A percentile compares a stretch with the other conserved stretches of the same genome.
Evolutionary conservation across 192 early-diverging fungal species (phyloP).

Genomic region (Backusella liffmaniae): DNA sequence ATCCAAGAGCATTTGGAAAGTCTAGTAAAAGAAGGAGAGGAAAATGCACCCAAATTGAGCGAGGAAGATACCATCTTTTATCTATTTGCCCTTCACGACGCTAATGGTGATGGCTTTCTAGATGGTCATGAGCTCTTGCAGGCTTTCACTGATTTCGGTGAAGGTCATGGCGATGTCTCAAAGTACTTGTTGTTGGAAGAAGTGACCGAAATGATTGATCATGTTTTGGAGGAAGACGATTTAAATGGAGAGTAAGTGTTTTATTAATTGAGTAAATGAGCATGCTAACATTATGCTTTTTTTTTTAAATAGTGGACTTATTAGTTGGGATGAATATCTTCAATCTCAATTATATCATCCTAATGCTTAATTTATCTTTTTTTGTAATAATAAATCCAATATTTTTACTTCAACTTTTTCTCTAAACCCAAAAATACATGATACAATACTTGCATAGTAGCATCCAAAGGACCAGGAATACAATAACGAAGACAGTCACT

Average conservation of each 20-base stretch:
- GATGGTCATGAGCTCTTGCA: slow-evolving; percentile 77
- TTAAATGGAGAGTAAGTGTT: slow-evolving; percentile 65
- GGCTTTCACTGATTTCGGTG: slow-evolving; percentile 50
- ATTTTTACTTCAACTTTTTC: not conserved
- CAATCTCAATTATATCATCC: slow-evolving; percentile 50
- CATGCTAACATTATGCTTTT: not conserved
- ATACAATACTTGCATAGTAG: slow-evolving; percentile 39
- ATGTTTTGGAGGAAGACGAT: slow-evolving; percentile 76
- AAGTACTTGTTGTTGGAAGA: slow-evolving; percentile 42
- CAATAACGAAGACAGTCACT: slow-evolving; percentile 56
- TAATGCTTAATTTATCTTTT: not conserved
- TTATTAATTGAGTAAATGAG: not conserved
- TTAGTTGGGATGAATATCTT: slow-evolving; percentile 60
- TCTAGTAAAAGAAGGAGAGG: slow-evolving; percentile 10
- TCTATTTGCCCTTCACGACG: slow-evolving; percentile 72
- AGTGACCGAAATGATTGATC: slow-evolving; percentile 67
- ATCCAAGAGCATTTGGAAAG: slow-evolving; percentile 52
- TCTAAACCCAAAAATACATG: slow-evolving; percentile 27
- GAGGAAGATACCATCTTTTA: slow-evolving; percentile 65
- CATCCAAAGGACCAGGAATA: slow-evolving; percentile 55
- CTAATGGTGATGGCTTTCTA: slow-evolving; percentile 67
- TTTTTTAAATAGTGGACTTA: slow-evolving; percentile 41
- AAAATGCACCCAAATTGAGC: slow-evolving; percentile 35
- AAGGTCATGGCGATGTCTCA: slow-evolving; percentile 26
- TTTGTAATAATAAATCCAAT: not conserved